Evolutionary conservation across 1,284 basidiomycete species (phyloP), one percentile per base, ranked within the genome.

Genomic region (Megacollybia platyphylla): DNA sequence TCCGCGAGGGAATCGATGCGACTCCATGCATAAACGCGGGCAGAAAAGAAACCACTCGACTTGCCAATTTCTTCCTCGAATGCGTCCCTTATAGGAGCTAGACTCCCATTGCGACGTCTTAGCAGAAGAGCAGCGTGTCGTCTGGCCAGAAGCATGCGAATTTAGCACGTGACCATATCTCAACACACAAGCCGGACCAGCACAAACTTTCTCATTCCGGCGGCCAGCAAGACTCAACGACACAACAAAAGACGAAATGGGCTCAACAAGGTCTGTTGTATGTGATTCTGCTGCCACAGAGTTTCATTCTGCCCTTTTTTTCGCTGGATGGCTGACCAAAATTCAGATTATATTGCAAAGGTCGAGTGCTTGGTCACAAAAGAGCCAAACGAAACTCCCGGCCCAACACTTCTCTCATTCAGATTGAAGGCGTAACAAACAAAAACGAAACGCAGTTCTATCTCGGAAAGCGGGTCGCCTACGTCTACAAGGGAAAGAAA

Each of bases 401-500:
- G 61, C 91, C 91, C 61, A 94, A 94, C 76, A 96, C 92, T 52
- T 89, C 91, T 47, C 81, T 98, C 57, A 69, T 98, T 61, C 89
- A 94, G 70, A 91, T 98, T 62, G 94, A 98, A 73, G 94, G 94
- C 63, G 93, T 97, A 46, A 79, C 82, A 56, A 83, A 71, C 57
- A 88, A 91, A 69, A 81, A 96, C 71, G 92, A 96, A 57, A 90
- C 93, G 42, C 86, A 93, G 64, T 94, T 92, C 70, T 98, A 98
- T 77, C 80, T 97, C 50, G 96, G 94, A 64, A 98, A 98, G 91
- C 89, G 94, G 56, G 76, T 98, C 53, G 96, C 94, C 49, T 98
- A 87, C 69, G 91, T 98, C 57, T 98, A 98, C 82, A 85, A 84
- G 64, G 92, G 90, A 50, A 92, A 94, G 75, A 77, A 80, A 61